Evolutionary conservation across 345 rosid species (phyloP), one percentile per base, ranked within the genome.

Genomic region (Acer campestre): DNA sequence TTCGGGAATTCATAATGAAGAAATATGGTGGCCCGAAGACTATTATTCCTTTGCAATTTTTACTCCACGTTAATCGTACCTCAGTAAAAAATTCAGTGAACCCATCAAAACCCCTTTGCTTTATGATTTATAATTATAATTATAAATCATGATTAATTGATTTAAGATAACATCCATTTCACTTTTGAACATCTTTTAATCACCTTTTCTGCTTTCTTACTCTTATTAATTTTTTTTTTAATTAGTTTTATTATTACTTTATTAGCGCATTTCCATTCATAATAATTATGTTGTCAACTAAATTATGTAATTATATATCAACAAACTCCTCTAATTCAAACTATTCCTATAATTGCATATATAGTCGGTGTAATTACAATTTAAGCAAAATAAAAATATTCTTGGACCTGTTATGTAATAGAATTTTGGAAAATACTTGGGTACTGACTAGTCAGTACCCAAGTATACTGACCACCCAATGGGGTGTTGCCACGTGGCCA

Each of bases 191-290:
- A 44, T 68, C 31, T 38, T 71, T 71, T 71, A 38, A 38, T 23
- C 7, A 20, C 5, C 7, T 20, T 71, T 56, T 3, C 2, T 3
- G 3, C 7, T 14, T 59, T 13, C 55, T 73, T 40, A 22, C 67
- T 61, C 29, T 2, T 62, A 1, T 3, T 31, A 3, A 3, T 31
- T 2, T 62, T 2, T 3, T 35, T 35, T 35, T 35, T 35, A 12
- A 42, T 74, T 62, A 40, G 61, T 74, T 10, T 63, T 74, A 48
- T 48, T 55, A 0, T 29, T 61, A 12, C 29, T 40, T 67, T 66
- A 0, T 71, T 51, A 78, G 71, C 53, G 66, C 58, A 20, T 71
- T 29, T 18, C 2, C 29, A 64, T 51, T 78, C 65, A 78, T 70
- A 35, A 35, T 35, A 35, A 35, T 35, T 49, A 70, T 59, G 17